Evolutionary conservation across 257 asterid species (phyloP).

Genomic region (Solanum megistacrolobum): DNA sequence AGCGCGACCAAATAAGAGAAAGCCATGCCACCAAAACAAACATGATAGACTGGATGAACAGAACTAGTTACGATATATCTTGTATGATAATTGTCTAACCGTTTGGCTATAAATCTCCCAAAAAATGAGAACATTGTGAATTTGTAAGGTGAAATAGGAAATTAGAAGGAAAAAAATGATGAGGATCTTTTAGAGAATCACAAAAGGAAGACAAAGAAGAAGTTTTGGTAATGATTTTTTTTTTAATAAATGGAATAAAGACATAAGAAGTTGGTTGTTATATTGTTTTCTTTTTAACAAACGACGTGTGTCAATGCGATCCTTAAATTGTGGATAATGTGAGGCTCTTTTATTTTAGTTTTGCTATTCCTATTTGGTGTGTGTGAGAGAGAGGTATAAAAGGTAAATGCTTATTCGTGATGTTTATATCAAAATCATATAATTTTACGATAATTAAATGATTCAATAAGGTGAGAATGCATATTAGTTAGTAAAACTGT

Average conservation of each 20-base stretch:
- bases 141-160: not conserved
- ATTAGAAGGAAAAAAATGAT: not conserved
- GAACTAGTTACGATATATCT: not conserved
- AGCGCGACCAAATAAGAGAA: not conserved
- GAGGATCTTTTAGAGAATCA: not conserved
- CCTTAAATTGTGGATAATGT: not conserved
- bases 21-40: slow-evolving; percentile 3
- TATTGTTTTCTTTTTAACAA: not conserved
- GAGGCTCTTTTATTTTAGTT: not conserved
- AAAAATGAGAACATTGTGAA: not conserved
- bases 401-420: not conserved
- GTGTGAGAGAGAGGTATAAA: not conserved
- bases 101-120: not conserved
- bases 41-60: not conserved
- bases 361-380: not conserved
- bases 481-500: not conserved
- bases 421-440: not conserved
- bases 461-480: not conserved
- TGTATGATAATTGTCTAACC: not conserved
- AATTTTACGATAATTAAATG: not conserved
- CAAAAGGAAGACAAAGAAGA: not conserved
- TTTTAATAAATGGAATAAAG: not conserved
- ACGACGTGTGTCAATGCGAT: not conserved
- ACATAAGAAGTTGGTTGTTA: not conserved
- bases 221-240: not conserved